Conservation (phyloP, 2,329 filamentous ascomycete genomes). For the Pyrenochaeta sp. region DNA sequence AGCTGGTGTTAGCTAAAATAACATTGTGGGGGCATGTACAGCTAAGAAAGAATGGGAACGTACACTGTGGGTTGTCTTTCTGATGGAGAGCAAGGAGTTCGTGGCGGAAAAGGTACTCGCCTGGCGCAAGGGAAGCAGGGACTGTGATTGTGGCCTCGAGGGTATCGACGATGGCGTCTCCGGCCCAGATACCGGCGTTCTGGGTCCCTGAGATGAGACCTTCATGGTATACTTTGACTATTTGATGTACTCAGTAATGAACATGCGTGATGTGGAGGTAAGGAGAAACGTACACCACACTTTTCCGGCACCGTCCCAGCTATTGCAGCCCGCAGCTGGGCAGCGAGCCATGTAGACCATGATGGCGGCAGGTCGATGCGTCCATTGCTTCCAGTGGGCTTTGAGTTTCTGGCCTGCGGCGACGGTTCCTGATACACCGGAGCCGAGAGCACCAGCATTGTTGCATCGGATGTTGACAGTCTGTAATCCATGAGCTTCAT, state of each 20-base stretch:
- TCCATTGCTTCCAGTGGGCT: constrained; percentile 64
- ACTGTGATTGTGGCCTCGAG: constrained; percentile 61
- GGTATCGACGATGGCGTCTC: constrained; percentile 54
- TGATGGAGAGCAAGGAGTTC: constrained; percentile 66
- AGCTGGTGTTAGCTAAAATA: constrained; percentile 31
- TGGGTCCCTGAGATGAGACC: constrained; percentile 57
- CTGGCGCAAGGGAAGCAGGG: constrained; percentile 56
- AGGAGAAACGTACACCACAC: constrained; percentile 51
- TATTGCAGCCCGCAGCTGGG: constrained; percentile 51
- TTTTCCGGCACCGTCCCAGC: constrained; percentile 59
- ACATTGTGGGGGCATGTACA: too few relatives aligned
- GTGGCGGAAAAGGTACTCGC: constrained; percentile 65
- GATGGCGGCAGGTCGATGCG: constrained; percentile 63
- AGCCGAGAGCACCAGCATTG: constrained; percentile 35
- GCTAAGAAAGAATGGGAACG: background rate
- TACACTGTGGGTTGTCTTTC: constrained; percentile 58
- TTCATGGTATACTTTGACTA: constrained; percentile 64
- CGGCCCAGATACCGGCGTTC: constrained; percentile 58
- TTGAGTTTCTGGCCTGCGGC: constrained; percentile 58
- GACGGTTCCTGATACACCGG: constrained; percentile 53
- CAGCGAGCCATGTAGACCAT: constrained; percentile 63
- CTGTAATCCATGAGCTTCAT: constrained; percentile 15
- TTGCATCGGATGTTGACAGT: constrained; percentile 43
- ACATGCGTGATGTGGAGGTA: background rate
- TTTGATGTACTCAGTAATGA: constrained; percentile 24